Evolutionary conservation across 2,329 filamentous ascomycete species (phyloP), one percentile per base, ranked within the genome.

Genomic region (Rhynchosporium secalis): DNA sequence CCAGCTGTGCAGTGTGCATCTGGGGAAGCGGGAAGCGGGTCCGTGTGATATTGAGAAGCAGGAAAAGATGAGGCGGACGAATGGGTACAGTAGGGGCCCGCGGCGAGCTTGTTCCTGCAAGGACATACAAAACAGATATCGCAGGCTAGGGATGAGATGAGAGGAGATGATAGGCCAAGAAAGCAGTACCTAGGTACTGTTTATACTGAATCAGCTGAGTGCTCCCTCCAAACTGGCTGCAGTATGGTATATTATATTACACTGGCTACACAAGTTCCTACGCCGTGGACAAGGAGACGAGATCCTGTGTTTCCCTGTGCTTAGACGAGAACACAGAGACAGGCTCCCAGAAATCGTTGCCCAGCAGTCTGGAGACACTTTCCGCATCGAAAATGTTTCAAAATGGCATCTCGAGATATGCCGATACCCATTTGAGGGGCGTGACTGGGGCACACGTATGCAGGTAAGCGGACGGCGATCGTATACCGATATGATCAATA

Each of bases 31-130:
- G n/a, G 29, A 20, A 20, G 20, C 33, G 28, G 26, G 40, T 12
- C 12, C 20, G 20, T 36, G 4, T 6, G 38, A 41, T 43, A 31
- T 45, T 40, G 12, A 41, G 33, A 54, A 43, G 20, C 28, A 41
- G 20, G 12, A 20, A 41, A 56, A 15, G 52, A 56, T 40, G 15
- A 45, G 28, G 40, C 54, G 54, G 54, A 56, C 54, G 13, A 26
- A 31, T 56, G 20, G 20, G 20, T 20, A 20, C 20, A 1, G 54
- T 56, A 56, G 40, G 54, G 54, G 54, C 45, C 54, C 41, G 40
- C 40, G 41, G 54, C 38, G 41, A 56, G 26, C 40, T 31, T 56
- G 15, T 56, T 40, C 54, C 54, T 56, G 54, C 54, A 56, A 33
- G 54, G 54, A 40, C 54, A 33, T 13, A 56, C 52, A 56, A 36